Conservation (phyloP, 129 eudicot species). For the Gnaphalium uliginosum region DNA sequence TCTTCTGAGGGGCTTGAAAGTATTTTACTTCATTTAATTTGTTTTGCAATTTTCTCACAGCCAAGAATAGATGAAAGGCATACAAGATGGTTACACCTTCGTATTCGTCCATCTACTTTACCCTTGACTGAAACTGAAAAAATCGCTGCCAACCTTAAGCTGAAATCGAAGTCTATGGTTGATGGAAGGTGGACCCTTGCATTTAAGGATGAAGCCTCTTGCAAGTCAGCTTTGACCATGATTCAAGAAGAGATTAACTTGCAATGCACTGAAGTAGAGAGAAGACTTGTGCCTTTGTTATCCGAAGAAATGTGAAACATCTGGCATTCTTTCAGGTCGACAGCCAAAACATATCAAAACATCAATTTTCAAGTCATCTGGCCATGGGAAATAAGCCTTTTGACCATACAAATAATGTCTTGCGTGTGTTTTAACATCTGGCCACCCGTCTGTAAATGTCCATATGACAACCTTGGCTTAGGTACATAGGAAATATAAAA, state of each 20-base stretch:
- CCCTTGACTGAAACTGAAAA: conserved; percentile 48
- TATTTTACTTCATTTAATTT: neutral
- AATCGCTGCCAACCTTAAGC: conserved; percentile 42
- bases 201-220: conserved; percentile 72
- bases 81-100: conserved; percentile 85
- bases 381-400: conserved; percentile 10
- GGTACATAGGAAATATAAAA: conserved; percentile 29
- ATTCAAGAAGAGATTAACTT: conserved; percentile 57
- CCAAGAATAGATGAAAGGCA: conserved; percentile 85
- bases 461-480: conserved; percentile 21
- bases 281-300: conserved; percentile 57
- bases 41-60: conserved; percentile 36
- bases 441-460: conserved; percentile 32
- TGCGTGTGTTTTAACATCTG: conserved; percentile 19
- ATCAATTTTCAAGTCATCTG: neutral
- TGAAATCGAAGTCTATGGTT: conserved; percentile 65
- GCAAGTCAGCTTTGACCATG: conserved; percentile 72
- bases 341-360: conserved; percentile 8
- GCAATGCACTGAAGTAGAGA: conserved; percentile 62
- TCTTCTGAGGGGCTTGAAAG: neutral
- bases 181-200: conserved; percentile 99
- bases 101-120: conserved; percentile 81
- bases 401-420: conserved; percentile 22
- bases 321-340: neutral
- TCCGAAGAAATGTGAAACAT: conserved; percentile 22